Conservation (phyloP, 1,284 basidiomycete species). For the Boletus mariae region DNA sequence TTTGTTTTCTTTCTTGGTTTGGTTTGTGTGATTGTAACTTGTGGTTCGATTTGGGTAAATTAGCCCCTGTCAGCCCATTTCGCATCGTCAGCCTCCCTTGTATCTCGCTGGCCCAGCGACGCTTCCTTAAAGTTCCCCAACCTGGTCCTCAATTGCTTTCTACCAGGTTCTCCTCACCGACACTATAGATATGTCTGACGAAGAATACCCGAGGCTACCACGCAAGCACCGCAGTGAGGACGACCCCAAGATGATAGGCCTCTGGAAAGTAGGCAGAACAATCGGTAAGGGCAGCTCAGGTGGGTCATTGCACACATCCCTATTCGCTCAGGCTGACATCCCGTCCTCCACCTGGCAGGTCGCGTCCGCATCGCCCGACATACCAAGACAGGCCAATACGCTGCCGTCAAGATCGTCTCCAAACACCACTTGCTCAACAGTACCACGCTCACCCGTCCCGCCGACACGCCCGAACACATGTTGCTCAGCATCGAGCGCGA, state of each 20-base stretch:
- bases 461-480: slow-evolving; percentile 61
- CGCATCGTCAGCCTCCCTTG: slow-evolving; percentile 18
- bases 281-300: slow-evolving; percentile 92
- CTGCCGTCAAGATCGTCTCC: slow-evolving; percentile 96
- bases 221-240: slow-evolving; percentile 37
- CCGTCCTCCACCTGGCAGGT: slow-evolving; percentile 45
- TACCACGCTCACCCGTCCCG: slow-evolving; percentile 55
- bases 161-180: neutral
- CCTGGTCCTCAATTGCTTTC: neutral
- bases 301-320: slow-evolving; percentile 28
- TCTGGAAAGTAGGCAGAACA: slow-evolving; percentile 91
- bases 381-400: slow-evolving; percentile 82
- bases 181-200: slow-evolving; percentile 24
- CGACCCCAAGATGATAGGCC: slow-evolving; percentile 80
- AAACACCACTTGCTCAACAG: slow-evolving; percentile 72
- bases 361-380: slow-evolving; percentile 92
- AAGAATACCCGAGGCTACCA: slow-evolving; percentile 32
- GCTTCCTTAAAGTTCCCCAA: neutral
- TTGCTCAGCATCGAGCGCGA: slow-evolving; percentile 90
- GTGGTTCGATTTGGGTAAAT: slow-evolving; percentile 8
- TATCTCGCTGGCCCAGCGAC: neutral
- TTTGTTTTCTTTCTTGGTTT: neutral
- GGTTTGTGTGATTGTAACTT: slow-evolving; percentile 2
- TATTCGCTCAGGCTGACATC: neutral
- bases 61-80: slow-evolving; percentile 23